These are phyloP conservation scores for Silene conica DNA, from an alignment of 148 eudicot genomes.

Conservation along the genomic window DNA sequence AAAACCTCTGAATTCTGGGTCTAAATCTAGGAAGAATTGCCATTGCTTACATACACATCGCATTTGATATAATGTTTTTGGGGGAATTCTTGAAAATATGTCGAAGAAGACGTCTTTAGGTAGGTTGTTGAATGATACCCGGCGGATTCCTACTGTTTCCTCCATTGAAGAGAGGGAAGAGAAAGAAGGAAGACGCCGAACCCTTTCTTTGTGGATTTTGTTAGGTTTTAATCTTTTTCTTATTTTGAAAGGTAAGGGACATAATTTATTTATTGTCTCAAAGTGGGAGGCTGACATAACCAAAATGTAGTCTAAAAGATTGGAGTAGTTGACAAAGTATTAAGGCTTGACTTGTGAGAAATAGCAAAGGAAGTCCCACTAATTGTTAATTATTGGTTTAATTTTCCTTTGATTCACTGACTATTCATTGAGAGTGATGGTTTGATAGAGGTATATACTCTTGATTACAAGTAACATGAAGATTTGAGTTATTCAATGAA, in stretches of 20 bases:
- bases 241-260: slow-evolving; percentile 13
- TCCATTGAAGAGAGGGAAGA: slow-evolving; percentile 1
- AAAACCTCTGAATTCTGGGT: slow-evolving; percentile 29
- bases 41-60: slow-evolving; percentile 28
- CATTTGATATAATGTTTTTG: slow-evolving; percentile 22
- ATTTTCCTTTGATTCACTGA: slow-evolving; percentile 22
- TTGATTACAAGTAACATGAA: slow-evolving; percentile 22
- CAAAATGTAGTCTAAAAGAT: not conserved
- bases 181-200: not conserved
- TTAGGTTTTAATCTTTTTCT: slow-evolving; percentile 12
- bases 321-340: slow-evolving; percentile 14
- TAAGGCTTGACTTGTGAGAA: slow-evolving; percentile 27
- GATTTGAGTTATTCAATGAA: slow-evolving; percentile 3
- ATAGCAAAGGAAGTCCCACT: slow-evolving; percentile 15
- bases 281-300: not conserved
- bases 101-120: slow-evolving; percentile 40
- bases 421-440: slow-evolving; percentile 16
- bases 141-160: not conserved
- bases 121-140: slow-evolving; percentile 22
- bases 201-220: slow-evolving; percentile 8
- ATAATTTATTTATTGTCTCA: not conserved
- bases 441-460: slow-evolving; percentile 9
- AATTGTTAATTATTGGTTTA: slow-evolving; percentile 22
- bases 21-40: slow-evolving; percentile 8
- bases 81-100: slow-evolving; percentile 35